Percentiles rank a stretch among this genome's conserved stretches.
These are phyloP conservation scores for Hypoxylon sp. DNA, from an alignment of 2,329 filamentous ascomycete genomes.

Conservation along the genomic window DNA sequence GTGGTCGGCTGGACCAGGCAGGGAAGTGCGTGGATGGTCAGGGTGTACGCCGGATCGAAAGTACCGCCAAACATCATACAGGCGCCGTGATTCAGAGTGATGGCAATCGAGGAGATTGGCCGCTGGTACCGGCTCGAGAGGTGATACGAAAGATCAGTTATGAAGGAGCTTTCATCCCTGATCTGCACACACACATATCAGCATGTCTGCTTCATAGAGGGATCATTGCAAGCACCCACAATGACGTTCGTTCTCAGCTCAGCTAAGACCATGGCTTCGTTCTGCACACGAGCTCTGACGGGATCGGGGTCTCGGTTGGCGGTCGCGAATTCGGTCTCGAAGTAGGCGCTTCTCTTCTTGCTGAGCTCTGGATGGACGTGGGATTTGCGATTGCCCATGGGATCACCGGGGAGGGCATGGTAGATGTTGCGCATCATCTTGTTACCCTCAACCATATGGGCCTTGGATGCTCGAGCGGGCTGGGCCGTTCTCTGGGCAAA, in stretches of 20 bases:
- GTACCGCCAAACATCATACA: slow-evolving; percentile 78
- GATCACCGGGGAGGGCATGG: slow-evolving; percentile 51
- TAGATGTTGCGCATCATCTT: slow-evolving; percentile 51
- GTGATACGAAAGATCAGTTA: slow-evolving; percentile 75
- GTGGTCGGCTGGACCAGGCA: slow-evolving; percentile 73
- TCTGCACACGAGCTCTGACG: slow-evolving; percentile 56
- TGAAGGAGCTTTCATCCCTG: slow-evolving; percentile 76
- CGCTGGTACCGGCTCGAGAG: slow-evolving; percentile 79
- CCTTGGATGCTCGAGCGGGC: slow-evolving; percentile 34
- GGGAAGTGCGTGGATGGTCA: slow-evolving; percentile 76
- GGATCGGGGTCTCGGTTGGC: slow-evolving; percentile 45
- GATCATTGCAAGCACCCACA: slow-evolving; percentile 52
- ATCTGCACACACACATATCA: slow-evolving; percentile 58
- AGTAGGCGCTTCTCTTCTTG: slow-evolving; percentile 54
- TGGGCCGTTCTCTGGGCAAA: slow-evolving; percentile 47
- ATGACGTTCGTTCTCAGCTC: slow-evolving; percentile 71
- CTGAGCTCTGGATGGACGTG: slow-evolving; percentile 46
- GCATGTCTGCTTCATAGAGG: neutral
- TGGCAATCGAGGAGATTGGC: slow-evolving; percentile 75
- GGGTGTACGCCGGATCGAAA: slow-evolving; percentile 80
- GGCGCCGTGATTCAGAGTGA: slow-evolving; percentile 77
- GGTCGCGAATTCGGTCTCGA: slow-evolving; percentile 55
- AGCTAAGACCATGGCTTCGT: slow-evolving; percentile 66
- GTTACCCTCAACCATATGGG: slow-evolving; percentile 49
- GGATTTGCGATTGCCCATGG: slow-evolving; percentile 43